Evolutionary conservation across 306 rosid species (phyloP).

Genomic region (apple (Malus domestica)): DNA sequence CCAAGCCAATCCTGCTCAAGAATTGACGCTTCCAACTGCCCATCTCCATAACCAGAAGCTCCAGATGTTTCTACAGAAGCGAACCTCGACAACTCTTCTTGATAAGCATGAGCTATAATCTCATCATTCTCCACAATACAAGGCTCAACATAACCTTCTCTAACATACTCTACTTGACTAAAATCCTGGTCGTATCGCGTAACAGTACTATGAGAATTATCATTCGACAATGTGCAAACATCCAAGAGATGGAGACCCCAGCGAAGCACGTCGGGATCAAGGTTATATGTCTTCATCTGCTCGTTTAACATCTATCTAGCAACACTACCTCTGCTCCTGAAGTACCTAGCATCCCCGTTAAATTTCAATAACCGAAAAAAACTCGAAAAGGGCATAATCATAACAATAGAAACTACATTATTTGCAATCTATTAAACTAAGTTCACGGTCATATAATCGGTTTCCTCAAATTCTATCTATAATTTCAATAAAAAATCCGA

Average conservation of each 20-base stretch:
- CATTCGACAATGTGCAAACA: slow-evolving; percentile 62
- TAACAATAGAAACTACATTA: neutral
- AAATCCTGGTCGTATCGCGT: slow-evolving; percentile 55
- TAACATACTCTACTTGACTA: slow-evolving; percentile 58
- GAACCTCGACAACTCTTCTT: slow-evolving; percentile 65
- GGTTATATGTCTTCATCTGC: slow-evolving; percentile 38
- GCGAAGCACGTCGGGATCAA: slow-evolving; percentile 79
- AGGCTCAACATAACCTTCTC: slow-evolving; percentile 58
- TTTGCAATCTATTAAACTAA: neutral
- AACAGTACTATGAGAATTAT: slow-evolving; percentile 33
- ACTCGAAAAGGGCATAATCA: neutral
- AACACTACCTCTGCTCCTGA: slow-evolving; percentile 12
- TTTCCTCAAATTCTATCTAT: neutral
- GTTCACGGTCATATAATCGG: neutral
- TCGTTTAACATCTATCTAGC: slow-evolving; percentile 22
- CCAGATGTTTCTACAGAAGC: slow-evolving; percentile 50
- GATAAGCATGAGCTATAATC: slow-evolving; percentile 79
- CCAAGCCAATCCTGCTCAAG: slow-evolving; percentile 67
- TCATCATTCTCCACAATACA: slow-evolving; percentile 64
- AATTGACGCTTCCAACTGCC: slow-evolving; percentile 43
- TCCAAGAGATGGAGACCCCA: slow-evolving; percentile 93
- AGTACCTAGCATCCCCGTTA: slow-evolving; percentile 21
- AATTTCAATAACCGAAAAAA: slow-evolving; percentile 21
- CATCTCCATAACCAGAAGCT: slow-evolving; percentile 33
- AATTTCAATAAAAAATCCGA: neutral